A percentile compares a stretch with the other conserved stretches of the same genome.
Evolutionary conservation across 1,284 basidiomycete genomes (phyloP).

Genomic region (Laetiporus sulphureus): DNA sequence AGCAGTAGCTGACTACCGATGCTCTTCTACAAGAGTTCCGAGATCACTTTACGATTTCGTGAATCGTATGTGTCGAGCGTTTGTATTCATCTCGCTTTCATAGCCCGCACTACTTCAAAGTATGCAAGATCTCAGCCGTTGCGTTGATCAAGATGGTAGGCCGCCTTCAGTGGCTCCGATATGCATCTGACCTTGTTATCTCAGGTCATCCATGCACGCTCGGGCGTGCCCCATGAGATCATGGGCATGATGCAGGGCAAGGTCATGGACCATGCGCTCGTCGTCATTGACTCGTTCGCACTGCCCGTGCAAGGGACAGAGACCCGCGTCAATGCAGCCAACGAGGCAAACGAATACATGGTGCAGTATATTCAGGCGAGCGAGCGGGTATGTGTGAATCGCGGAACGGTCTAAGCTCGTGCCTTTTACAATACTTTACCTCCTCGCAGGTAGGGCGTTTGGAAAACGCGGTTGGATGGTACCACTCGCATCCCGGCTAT

Average conservation of each 20-base stretch:
- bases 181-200: not conserved
- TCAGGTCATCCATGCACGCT: conserved; percentile 97
- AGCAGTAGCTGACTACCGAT: too few relatives aligned
- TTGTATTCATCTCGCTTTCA: too few relatives aligned
- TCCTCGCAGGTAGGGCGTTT: conserved; percentile 63
- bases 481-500: conserved; percentile 97
- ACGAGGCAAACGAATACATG: conserved; percentile 98
- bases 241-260: conserved; percentile 99
- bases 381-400: conserved; percentile 52
- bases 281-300: conserved; percentile 95
- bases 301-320: conserved; percentile 98
- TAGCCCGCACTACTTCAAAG: conserved; percentile 15
- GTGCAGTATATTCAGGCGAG: conserved; percentile 84
- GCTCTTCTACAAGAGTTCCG: too few relatives aligned
- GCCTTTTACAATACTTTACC: not conserved
- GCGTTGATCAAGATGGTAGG: conserved; percentile 97
- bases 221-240: conserved; percentile 96
- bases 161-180: not conserved
- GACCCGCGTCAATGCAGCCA: conserved; percentile 94
- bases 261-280: conserved; percentile 79
- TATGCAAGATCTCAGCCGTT: conserved; percentile 70
- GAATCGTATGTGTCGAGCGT: too few relatives aligned
- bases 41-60: too few relatives aligned
- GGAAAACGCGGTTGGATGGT: conserved; percentile 97
- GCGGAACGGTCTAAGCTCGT: too few relatives aligned